phyloP scores from a whole-genome alignment of 495 filamentous ascomycete species.

The Pyronema domesticum region DNA sequence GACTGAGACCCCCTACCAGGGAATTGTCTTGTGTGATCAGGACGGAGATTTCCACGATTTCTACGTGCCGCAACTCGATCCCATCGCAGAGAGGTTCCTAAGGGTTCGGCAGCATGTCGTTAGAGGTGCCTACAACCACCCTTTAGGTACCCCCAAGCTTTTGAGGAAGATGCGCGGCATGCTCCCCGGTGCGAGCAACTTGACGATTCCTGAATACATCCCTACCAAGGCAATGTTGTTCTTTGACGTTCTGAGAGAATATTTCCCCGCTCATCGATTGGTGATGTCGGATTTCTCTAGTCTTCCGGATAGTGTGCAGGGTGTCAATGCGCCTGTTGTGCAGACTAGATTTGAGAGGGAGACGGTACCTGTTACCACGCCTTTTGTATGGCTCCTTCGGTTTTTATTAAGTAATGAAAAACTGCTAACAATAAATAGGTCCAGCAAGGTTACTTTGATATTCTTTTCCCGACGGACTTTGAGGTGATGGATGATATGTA shows the following conservation, averaged over 20 bases:
- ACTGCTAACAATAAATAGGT: constrained; percentile 37
- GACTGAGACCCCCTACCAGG: constrained; percentile 65
- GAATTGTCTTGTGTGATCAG: constrained; percentile 64
- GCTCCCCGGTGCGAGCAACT: constrained; percentile 48
- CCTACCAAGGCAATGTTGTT: constrained; percentile 91
- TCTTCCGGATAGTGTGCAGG: constrained; percentile 62
- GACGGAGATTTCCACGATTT: constrained; percentile 89
- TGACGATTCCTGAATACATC: constrained; percentile 74
- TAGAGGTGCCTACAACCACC: constrained; percentile 34
- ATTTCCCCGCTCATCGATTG: constrained; percentile 78
- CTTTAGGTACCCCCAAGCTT: constrained; percentile 35
- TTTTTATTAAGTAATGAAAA: neutral
- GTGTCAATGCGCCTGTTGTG: constrained; percentile 82
- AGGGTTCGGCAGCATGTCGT: constrained; percentile 51
- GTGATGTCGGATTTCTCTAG: constrained; percentile 80
- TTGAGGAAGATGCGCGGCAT: constrained; percentile 41
- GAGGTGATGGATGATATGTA: constrained; percentile 74
- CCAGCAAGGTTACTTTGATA: constrained; percentile 96
- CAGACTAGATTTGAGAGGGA: constrained; percentile 77
- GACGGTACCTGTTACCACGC: constrained; percentile 77
- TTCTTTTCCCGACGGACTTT: constrained; percentile 95
- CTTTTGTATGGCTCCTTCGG: constrained; percentile 46
- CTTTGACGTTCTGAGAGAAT: constrained; percentile 68
- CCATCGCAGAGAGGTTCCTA: constrained; percentile 65
- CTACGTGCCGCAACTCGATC: constrained; percentile 62